Evolutionary conservation across 768 basidiomycete genomes (phyloP).

Genomic region (Porpolomopsis calyptriformis): DNA sequence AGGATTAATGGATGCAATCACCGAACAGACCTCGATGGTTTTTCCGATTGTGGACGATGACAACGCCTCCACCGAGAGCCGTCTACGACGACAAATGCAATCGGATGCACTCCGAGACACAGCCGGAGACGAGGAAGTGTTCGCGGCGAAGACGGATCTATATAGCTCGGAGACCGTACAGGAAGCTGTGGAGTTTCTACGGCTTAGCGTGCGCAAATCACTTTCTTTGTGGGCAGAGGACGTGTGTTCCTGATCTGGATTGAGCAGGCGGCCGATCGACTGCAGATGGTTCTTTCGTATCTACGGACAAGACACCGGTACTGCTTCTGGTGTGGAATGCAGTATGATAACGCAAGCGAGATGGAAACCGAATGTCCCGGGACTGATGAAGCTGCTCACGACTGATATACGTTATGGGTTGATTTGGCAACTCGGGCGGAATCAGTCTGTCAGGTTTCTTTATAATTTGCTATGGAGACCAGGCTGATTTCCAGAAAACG

Average conservation of each 20-base stretch:
- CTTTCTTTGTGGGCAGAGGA: not conserved
- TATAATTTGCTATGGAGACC: conserved; percentile 5
- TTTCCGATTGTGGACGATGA: conserved; percentile 10
- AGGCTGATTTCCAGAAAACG: not conserved
- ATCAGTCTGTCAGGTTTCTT: not conserved
- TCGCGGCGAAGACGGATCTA: conserved; percentile 23
- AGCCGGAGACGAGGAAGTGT: conserved; percentile 12
- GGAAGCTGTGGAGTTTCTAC: conserved; percentile 58
- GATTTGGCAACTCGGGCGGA: not conserved
- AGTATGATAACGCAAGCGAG: conserved; percentile 53
- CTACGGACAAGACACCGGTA: conserved; percentile 63
- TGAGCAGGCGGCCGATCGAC: conserved; percentile 56
- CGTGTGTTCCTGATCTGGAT: not conserved
- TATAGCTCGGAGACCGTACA: conserved; percentile 49
- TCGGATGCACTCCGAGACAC: conserved; percentile 50
- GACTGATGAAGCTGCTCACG: conserved; percentile 65
- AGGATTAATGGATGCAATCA: conserved; percentile 50
- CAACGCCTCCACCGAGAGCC: conserved; percentile 32
- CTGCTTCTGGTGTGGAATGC: conserved; percentile 84
- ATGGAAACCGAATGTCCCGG: conserved; percentile 65
- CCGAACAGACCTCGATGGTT: conserved; percentile 24
- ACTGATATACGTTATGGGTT: conserved; percentile 20
- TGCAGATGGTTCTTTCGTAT: conserved; percentile 59
- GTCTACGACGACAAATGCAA: conserved; percentile 66
- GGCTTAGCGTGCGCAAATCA: conserved; percentile 41